Percentiles rank a stretch among this genome's conserved stretches.
These are phyloP conservation scores for Ascoidea tarda DNA, from an alignment of 805 yeast genomes.

Conservation along the genomic window DNA sequence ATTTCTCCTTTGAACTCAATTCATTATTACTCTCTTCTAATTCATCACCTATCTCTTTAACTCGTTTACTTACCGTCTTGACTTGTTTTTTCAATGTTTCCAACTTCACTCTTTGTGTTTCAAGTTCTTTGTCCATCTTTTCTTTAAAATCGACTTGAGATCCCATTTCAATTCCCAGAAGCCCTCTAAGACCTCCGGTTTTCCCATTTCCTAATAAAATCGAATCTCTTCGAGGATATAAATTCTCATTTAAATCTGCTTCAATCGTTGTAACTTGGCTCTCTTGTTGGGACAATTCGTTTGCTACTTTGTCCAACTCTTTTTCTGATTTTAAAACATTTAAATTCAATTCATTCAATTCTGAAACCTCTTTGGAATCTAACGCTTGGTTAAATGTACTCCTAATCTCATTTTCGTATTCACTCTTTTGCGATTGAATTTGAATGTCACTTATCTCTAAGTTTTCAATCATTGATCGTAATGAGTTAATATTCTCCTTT, in stretches of 20 bases:
- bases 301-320: slow-evolving; percentile 25
- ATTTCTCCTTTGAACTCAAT: slow-evolving; percentile 20
- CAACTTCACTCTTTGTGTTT: slow-evolving; percentile 19
- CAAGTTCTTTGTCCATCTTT: slow-evolving; percentile 16
- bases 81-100: slow-evolving; percentile 15
- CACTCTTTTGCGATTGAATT: slow-evolving; percentile 23
- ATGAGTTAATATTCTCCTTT: slow-evolving; percentile 27
- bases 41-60: slow-evolving; percentile 8
- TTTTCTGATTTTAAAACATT: slow-evolving; percentile 25
- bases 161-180: slow-evolving; percentile 12
- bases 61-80: slow-evolving; percentile 14
- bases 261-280: slow-evolving; percentile 30
- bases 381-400: slow-evolving; percentile 41
- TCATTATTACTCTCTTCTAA: slow-evolving; percentile 11
- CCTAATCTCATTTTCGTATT: slow-evolving; percentile 32
- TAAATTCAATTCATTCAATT: slow-evolving; percentile 21
- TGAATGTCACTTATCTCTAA: slow-evolving; percentile 20
- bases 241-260: slow-evolving; percentile 44
- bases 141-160: slow-evolving; percentile 13
- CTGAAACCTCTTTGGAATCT: slow-evolving; percentile 30
- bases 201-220: no score
- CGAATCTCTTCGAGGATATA: slow-evolving; percentile 34
- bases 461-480: slow-evolving; percentile 22
- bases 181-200: slow-evolving; percentile 10
- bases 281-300: slow-evolving; percentile 28